Base-by-base conservation (phyloP, 192 early-diverging fungal genomes). In the Coemansia sp. region DNA sequence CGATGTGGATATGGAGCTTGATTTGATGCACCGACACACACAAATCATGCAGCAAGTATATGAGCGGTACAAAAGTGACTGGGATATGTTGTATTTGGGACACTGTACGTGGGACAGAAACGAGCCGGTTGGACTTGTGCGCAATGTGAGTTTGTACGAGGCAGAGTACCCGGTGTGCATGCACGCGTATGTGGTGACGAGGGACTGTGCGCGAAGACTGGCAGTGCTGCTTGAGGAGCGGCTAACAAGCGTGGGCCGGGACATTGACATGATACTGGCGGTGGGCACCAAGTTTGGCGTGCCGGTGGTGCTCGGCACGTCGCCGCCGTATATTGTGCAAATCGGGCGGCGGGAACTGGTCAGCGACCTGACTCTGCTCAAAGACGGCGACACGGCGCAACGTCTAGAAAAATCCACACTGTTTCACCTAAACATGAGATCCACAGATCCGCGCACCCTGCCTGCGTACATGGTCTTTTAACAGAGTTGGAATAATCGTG, bases 81-180 rank as follows among this genome's bases (percentile, higher is more conserved):
- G 81, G 81, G 81, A 82, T 26, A 78, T 82, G 72, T 64, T 77
- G 25, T 82, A 71, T 48, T 48, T 82, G 31, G 81, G 81, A 12
- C 81, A 77, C 47, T 82, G 81, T 17, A 77, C 72, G 0, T 59
- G n/a, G 15, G 71, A 70, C 42, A 55, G 58, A 25, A 67, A 66
- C 15, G 69, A 65, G 42, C 61, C 72, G 1, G 23, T 14, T 11
- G n/a, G n/a, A n/a, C n/a, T n/a, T n/a, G n/a, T n/a, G 52, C 25
- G 4, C 17, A 14, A 15, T 42, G 52, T 54, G 23, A 17, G 26
- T 6, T 28, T 82, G 44, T 78, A 74, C 31, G 42, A 57, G 21
- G 66, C 74, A 11, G 66, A 66, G 21, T 75, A 76, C 19, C 81
- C 81, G 0, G 71, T 78, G 61, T 82, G 81, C 31, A 44, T 70